Evolutionary conservation across 2,329 filamentous ascomycete species (phyloP).

Genomic region (Sporothrix inflata): DNA sequence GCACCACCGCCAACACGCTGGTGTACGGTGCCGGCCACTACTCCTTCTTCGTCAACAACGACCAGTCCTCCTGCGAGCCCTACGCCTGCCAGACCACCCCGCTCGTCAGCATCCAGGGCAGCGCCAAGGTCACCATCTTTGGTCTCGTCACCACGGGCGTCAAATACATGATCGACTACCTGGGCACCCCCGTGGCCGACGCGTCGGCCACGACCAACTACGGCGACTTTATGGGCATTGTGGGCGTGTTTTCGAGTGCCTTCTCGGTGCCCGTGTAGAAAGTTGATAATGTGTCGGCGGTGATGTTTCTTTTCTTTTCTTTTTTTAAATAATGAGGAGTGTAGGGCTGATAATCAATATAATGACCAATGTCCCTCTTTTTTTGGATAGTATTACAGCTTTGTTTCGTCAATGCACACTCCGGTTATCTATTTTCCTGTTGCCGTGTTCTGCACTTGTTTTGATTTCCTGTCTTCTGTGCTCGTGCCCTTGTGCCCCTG

Average conservation of each 20-base stretch:
- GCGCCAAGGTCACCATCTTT: constrained; percentile 28
- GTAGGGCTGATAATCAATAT: constrained; percentile 8
- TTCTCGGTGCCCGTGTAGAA: neutral
- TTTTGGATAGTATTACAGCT: neutral
- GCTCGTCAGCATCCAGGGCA: constrained; percentile 27
- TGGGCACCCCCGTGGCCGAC: constrained; percentile 19
- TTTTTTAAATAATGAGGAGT: neutral
- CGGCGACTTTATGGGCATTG: constrained; percentile 18
- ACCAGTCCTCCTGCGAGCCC: constrained; percentile 41
- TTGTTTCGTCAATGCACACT: neutral
- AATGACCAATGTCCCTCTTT: neutral
- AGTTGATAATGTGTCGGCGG: neutral
- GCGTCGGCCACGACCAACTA: constrained; percentile 16
- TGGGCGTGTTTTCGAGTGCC: constrained; percentile 24
- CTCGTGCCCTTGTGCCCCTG: no score
- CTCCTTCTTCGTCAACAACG: constrained; percentile 61
- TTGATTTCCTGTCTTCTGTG: neutral
- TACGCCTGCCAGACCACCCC: constrained; percentile 28
- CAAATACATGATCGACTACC: constrained; percentile 26
- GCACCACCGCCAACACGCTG: constrained; percentile 50
- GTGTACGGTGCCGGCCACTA: constrained; percentile 65
- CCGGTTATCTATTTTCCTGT: neutral
- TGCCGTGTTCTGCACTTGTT: no score
- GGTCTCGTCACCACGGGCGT: constrained; percentile 26
- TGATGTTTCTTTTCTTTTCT: neutral